Evolutionary conservation across 176 grass and related monocot species (phyloP).

Genomic region (Triticum monococcum): DNA sequence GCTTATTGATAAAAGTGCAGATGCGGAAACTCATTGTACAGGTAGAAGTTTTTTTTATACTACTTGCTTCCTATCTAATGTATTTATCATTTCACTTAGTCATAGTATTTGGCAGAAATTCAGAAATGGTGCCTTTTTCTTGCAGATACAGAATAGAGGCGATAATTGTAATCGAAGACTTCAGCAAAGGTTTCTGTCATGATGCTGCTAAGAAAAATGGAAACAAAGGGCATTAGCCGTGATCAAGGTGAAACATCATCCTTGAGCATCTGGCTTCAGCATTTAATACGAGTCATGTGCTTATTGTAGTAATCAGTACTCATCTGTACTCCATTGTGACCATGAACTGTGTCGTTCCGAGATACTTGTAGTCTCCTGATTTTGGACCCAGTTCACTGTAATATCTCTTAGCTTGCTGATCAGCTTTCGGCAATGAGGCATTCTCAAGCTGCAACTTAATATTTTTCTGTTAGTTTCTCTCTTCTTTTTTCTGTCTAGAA

Average conservation of each 20-base stretch:
- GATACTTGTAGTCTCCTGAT: neutral
- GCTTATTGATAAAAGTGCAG: slow-evolving; percentile 7
- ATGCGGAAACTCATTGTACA: slow-evolving; percentile 38
- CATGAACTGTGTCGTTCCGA: neutral
- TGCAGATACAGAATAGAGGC: slow-evolving; percentile 9
- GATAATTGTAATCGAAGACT: slow-evolving; percentile 19
- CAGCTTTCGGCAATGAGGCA: neutral
- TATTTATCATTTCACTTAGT: slow-evolving; percentile 11
- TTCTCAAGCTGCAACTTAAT: neutral
- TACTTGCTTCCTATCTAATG: neutral
- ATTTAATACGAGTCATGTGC: neutral
- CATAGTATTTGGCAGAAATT: neutral
- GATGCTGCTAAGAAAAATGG: slow-evolving; percentile 2
- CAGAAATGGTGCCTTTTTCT: neutral
- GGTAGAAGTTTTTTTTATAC: neutral
- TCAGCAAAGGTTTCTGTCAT: neutral
- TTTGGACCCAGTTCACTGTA: slow-evolving; percentile 5
- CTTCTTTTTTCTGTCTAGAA: neutral
- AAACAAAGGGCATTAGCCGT: neutral
- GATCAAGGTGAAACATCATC: slow-evolving; percentile 28
- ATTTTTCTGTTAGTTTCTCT: neutral
- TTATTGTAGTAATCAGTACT: slow-evolving; percentile 2
- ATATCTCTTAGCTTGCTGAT: slow-evolving; percentile 12
- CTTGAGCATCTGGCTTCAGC: neutral
- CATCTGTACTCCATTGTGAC: neutral